Conservation (phyloP, 2,329 filamentous ascomycete species). For the Microascus cirrosus region DNA sequence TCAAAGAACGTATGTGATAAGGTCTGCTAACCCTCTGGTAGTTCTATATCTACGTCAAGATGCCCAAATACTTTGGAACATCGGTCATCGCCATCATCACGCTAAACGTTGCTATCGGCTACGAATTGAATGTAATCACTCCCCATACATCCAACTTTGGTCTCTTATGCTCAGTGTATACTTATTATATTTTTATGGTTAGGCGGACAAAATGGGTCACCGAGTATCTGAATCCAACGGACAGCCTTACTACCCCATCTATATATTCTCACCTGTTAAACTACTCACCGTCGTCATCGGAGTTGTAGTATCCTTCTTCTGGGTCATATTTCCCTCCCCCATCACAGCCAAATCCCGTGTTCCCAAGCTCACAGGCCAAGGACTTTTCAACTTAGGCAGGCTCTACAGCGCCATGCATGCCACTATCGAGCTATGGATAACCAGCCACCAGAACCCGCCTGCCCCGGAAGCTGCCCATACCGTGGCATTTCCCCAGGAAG, state of each 20-base stretch:
- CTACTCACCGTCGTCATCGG: background rate
- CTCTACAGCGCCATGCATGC: slow-evolving; percentile 4
- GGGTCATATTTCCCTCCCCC: slow-evolving; percentile 1
- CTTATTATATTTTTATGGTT: background rate
- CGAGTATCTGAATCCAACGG: slow-evolving; percentile 1
- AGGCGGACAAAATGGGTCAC: slow-evolving; percentile 1
- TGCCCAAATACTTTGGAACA: slow-evolving; percentile 3
- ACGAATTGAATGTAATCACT: slow-evolving; percentile 3
- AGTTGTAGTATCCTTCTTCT: slow-evolving; percentile 1
- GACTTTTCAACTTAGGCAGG: background rate
- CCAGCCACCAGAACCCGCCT: slow-evolving; percentile 3
- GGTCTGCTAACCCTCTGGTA: background rate
- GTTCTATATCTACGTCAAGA: slow-evolving; percentile 5
- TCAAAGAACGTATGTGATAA: background rate
- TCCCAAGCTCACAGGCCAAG: slow-evolving; percentile 1
- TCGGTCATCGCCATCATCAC: slow-evolving; percentile 4
- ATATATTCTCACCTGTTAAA: slow-evolving; percentile 1
- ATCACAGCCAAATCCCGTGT: slow-evolving; percentile 1
- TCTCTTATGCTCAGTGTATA: background rate
- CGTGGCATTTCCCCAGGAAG: slow-evolving; percentile 13
- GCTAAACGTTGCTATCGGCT: slow-evolving; percentile 6
- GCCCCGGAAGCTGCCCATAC: background rate
- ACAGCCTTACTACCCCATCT: slow-evolving; percentile 3
- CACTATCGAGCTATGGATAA: slow-evolving; percentile 6
- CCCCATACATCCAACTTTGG: background rate